These are phyloP conservation scores for Begonia peltatifolia DNA, from an alignment of 306 rosid genomes.

Conservation along the genomic window DNA sequence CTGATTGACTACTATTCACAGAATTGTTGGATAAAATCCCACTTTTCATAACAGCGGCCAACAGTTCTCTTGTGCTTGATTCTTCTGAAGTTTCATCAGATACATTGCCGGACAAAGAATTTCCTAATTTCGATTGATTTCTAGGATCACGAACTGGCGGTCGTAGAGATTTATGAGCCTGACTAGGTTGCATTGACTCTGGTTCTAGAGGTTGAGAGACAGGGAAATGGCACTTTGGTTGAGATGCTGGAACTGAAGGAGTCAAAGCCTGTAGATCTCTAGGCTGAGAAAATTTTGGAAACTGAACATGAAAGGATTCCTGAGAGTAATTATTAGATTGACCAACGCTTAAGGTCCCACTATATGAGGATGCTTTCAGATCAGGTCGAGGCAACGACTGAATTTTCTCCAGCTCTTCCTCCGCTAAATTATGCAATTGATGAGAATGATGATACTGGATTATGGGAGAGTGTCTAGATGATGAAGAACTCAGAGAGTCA, in stretches of 20 bases:
- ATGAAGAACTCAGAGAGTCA: slow-evolving; percentile 25
- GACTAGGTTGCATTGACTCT: slow-evolving; percentile 22
- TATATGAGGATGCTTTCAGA: slow-evolving; percentile 24
- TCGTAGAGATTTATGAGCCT: slow-evolving; percentile 19
- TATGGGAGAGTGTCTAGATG: slow-evolving; percentile 42
- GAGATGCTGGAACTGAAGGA: slow-evolving; percentile 26
- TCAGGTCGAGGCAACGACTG: slow-evolving; percentile 17
- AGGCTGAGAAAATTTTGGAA: slow-evolving; percentile 29
- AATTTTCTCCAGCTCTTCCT: slow-evolving; percentile 20
- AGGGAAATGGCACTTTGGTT: slow-evolving; percentile 18
- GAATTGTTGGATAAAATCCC: slow-evolving; percentile 47
- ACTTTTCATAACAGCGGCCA: slow-evolving; percentile 64
- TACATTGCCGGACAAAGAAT: slow-evolving; percentile 14
- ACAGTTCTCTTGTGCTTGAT: slow-evolving; percentile 44
- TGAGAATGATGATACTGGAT: slow-evolving; percentile 26
- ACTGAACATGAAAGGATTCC: slow-evolving; percentile 22
- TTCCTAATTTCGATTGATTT: slow-evolving; percentile 12
- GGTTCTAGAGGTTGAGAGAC: slow-evolving; percentile 18
- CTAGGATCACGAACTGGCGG: slow-evolving; percentile 15
- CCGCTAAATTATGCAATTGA: slow-evolving; percentile 27
- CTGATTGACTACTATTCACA: slow-evolving; percentile 25
- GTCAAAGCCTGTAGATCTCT: slow-evolving; percentile 29
- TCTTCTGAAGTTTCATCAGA: slow-evolving; percentile 33
- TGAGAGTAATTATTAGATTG: slow-evolving; percentile 20
- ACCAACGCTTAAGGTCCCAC: slow-evolving; percentile 17